phyloP scores from a whole-genome alignment of 352 stramenopile species.

The Phytophthora boehmeriae region DNA sequence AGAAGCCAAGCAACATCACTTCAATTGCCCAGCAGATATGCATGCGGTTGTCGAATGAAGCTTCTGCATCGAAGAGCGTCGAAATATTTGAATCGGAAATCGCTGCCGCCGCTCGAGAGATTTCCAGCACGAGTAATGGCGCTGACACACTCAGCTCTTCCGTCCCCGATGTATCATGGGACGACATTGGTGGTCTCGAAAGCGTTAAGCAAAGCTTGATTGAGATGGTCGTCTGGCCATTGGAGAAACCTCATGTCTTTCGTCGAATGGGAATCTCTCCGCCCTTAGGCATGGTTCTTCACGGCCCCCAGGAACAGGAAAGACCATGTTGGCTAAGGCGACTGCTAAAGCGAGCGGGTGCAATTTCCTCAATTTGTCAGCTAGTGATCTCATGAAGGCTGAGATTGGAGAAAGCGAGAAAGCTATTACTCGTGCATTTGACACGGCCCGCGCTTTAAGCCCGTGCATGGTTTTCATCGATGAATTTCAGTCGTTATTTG shows the following conservation, averaged over 20 bases:
- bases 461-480: constrained; percentile 90
- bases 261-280: constrained; percentile 80
- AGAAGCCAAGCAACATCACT: constrained; percentile 74
- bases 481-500: constrained; percentile 89
- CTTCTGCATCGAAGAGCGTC: constrained; percentile 9
- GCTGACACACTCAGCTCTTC: constrained; percentile 47
- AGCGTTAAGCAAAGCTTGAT: constrained; percentile 76
- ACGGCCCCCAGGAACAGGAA: constrained; percentile 86
- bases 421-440: constrained; percentile 72
- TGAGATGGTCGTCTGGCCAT: constrained; percentile 88
- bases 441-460: constrained; percentile 71
- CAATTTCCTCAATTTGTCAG: constrained; percentile 82
- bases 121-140: constrained; percentile 42
- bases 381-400: constrained; percentile 80
- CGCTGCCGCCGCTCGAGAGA: constrained; percentile 46
- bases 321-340: constrained; percentile 88
- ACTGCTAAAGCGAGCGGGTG: constrained; percentile 77
- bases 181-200: constrained; percentile 75
- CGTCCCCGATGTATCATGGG: constrained; percentile 69
- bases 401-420: constrained; percentile 89
- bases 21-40: constrained; percentile 57
- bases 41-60: constrained; percentile 12
- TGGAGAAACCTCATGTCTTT: constrained; percentile 84
- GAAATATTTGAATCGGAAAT: constrained; percentile 48
- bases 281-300: constrained; percentile 75